Conservation (phyloP, 2,329 filamentous ascomycete genomes). For the Fusarium sp. region DNA sequence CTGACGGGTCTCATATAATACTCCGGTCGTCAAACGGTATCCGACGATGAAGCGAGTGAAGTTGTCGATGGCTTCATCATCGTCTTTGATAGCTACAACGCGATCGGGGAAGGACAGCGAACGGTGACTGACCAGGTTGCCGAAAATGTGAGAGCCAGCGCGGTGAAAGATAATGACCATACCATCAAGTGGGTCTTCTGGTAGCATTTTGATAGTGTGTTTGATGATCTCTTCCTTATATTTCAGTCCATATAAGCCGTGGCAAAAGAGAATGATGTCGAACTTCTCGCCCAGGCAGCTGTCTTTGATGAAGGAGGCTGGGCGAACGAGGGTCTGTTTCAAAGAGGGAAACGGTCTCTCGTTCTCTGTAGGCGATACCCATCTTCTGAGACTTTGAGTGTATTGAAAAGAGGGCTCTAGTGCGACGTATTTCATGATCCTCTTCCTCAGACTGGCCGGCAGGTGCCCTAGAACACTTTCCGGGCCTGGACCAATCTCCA, state of each 20-base stretch:
- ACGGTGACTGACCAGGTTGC: conserved; percentile 57
- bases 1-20: conserved; percentile 44
- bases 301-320: conserved; percentile 49
- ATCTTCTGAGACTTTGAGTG: conserved; percentile 53
- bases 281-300: conserved; percentile 51
- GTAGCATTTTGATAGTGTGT: conserved; percentile 57
- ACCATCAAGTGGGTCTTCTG: conserved; percentile 47
- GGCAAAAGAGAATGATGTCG: conserved; percentile 67
- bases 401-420: conserved; percentile 62
- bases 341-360: conserved; percentile 52
- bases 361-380: conserved; percentile 46
- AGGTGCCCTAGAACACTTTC: conserved; percentile 61
- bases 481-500: conserved; percentile 68
- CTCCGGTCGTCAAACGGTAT: conserved; percentile 46
- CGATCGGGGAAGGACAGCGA: conserved; percentile 58
- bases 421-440: conserved; percentile 60
- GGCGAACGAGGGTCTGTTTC: conserved; percentile 45
- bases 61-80: conserved; percentile 55
- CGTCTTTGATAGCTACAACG: conserved; percentile 51
- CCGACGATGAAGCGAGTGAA: conserved; percentile 64
- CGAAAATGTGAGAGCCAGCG: conserved; percentile 52
- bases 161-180: conserved; percentile 65
- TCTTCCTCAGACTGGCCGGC: conserved; percentile 51
- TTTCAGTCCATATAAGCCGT: conserved; percentile 70
- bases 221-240: conserved; percentile 56